phyloP scores from a whole-genome alignment of 1,284 basidiomycete genomes.

The Polyporus tsugae region DNA sequence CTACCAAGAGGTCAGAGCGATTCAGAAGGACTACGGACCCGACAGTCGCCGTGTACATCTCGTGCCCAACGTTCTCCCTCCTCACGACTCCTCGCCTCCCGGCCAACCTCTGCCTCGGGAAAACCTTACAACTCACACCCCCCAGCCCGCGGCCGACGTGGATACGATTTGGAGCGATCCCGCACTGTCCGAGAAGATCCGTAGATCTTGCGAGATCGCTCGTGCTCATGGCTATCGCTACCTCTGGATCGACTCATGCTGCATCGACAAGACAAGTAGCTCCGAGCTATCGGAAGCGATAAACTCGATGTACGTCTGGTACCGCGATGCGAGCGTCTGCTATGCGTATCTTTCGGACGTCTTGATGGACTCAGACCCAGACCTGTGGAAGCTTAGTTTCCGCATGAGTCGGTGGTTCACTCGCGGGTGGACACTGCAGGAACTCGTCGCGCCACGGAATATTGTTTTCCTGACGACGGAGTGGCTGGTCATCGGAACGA shows the following conservation, averaged over 20 bases:
- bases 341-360: constrained; percentile 5
- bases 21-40: background rate
- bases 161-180: background rate
- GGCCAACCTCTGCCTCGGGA: background rate
- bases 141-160: background rate
- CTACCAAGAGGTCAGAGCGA: background rate
- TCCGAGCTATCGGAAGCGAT: constrained; percentile 7
- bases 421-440: background rate
- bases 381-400: background rate
- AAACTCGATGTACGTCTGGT: constrained; percentile 11
- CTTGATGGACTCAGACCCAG: background rate
- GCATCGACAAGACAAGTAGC: constrained; percentile 13
- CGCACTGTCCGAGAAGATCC: background rate
- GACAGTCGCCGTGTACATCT: background rate
- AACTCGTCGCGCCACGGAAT: constrained; percentile 6
- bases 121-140: background rate
- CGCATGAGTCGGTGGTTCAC: background rate
- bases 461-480: constrained; percentile 3
- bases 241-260: constrained; percentile 7
- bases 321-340: constrained; percentile 1
- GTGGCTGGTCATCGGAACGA: constrained; percentile 12
- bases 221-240: background rate
- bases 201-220: background rate
- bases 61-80: background rate
- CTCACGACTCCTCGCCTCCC: background rate